A percentile compares a stretch with the other conserved stretches of the same genome.
These are phyloP conservation scores for Wallacemonas collosoma DNA, from an alignment of 208 protist species.

Conservation along the genomic window DNA sequence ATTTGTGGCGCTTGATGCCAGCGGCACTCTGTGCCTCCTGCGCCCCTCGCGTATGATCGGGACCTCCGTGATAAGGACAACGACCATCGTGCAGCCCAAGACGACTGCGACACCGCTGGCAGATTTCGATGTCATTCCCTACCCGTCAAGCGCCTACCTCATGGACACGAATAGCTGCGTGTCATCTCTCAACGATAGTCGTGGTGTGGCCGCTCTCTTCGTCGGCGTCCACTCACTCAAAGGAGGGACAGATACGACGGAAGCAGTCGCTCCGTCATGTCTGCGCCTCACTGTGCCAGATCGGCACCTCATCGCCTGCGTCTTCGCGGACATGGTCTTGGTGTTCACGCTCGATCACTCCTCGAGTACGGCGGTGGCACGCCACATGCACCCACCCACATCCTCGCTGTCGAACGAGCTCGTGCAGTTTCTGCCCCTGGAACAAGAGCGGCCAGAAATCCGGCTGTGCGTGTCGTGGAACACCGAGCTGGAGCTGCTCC, in stretches of 20 bases:
- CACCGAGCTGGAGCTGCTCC: constrained; percentile 58
- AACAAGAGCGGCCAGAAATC: constrained; percentile 27
- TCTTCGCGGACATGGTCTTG: constrained; percentile 43
- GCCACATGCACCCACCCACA: constrained; percentile 34
- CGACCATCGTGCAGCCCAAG: constrained; percentile 26
- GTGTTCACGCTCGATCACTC: constrained; percentile 46
- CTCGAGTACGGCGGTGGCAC: constrained; percentile 32
- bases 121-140: constrained; percentile 25
- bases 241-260: no score
- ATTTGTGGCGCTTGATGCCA: constrained; percentile 41
- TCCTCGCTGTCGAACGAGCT: constrained; percentile 36
- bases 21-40: constrained; percentile 43
- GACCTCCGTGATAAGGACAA: constrained; percentile 45
- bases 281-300: constrained; percentile 14
- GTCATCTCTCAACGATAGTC: background rate
- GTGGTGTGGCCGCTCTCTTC: constrained; percentile 22
- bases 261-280: background rate
- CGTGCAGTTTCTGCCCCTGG: constrained; percentile 45
- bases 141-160: constrained; percentile 22
- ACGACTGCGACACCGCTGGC: background rate
- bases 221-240: background rate
- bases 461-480: constrained; percentile 61
- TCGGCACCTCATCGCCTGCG: constrained; percentile 50
- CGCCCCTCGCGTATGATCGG: constrained; percentile 55
- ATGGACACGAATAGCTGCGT: constrained; percentile 18